phyloP scores from a whole-genome alignment of 2,329 filamentous ascomycete genomes.

The Rutstroemia sp. region DNA sequence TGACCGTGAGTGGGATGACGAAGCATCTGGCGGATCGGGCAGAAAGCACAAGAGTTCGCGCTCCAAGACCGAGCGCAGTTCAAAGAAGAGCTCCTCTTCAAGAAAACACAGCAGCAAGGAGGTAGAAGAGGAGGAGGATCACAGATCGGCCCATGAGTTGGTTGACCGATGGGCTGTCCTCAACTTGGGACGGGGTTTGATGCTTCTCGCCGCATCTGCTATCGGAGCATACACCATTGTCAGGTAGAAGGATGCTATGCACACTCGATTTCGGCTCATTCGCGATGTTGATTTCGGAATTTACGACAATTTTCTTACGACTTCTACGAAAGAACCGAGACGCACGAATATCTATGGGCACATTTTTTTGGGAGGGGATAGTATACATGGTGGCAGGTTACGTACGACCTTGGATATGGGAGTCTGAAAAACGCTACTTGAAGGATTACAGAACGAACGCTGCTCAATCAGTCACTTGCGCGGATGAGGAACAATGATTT shows the following conservation, averaged over 20 bases:
- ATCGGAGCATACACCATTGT: conserved; percentile 26
- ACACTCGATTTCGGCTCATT: neutral
- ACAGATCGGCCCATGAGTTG: conserved; percentile 43
- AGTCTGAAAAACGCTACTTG: neutral
- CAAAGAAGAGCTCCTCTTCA: conserved; percentile 7
- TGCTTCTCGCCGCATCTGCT: conserved; percentile 24
- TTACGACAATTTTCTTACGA: neutral
- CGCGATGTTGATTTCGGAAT: neutral
- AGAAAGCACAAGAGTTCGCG: conserved; percentile 4
- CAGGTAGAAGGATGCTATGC: conserved; percentile 1
- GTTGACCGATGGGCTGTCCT: conserved; percentile 49
- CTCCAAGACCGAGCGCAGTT: conserved; percentile 6
- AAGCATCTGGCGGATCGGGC: conserved; percentile 1
- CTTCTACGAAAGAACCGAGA: neutral
- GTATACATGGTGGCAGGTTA: neutral
- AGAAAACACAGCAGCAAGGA: conserved; percentile 20
- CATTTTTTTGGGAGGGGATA: neutral
- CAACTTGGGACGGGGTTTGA: conserved; percentile 39
- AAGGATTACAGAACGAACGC: neutral
- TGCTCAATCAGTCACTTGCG: neutral
- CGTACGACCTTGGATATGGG: neutral
- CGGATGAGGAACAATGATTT: neutral
- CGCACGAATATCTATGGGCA: neutral
- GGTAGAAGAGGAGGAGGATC: conserved; percentile 34
- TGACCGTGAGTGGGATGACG: conserved; percentile 1